Base-by-base conservation (phyloP, 2,329 filamentous ascomycete genomes). In the Pestalotiopsis sp. region DNA sequence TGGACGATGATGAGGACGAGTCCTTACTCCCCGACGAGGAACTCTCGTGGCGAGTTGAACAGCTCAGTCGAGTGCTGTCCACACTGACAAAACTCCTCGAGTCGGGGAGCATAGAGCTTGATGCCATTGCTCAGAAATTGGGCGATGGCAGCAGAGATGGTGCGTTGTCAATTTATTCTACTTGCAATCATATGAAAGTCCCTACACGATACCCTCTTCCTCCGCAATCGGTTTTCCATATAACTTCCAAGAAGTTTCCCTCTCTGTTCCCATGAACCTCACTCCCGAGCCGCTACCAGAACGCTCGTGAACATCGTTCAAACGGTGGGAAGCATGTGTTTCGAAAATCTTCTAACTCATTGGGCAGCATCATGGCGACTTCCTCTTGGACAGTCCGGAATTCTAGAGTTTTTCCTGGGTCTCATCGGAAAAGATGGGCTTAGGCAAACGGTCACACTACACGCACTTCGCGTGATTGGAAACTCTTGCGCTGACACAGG, bases 401-500 rank as follows among this genome's bases (percentile, higher is more conserved):
- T 91, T 39, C 76, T 91, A 9, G 81, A 84, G 23, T 87, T 89
- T 77, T 88, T 89, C 72, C 80, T 90, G 17, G 76, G 80, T 12
- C 73, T 87, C 13, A 75, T 89, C 9, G 78, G 78, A 4, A 74
- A 76, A 0, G 77, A 82, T 4, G 78, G 75, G 1, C 71, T 85
- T 45, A 77, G 78, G 11, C 79, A 82, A 39, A 74, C 80, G 1
- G 79, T 90, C n/a, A 83, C 83, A 59, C 80, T 87, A 7, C 89
- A 91, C 67, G 78, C 84, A 7, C 79, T 91, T 17, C 86, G 89
- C 27, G 77, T 90, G 23, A 81, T 89, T 17, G 89, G 89, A 14
- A 91, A 91, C 75, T 86, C 87, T 11, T 90, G 87, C 70, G 89
- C 89, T 23, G 89, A 91, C 71, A 87, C 86, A 71, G 84, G 86